Conservation (phyloP, 2,329 filamentous ascomycete genomes). For the Pseudocercospora crystallina region DNA sequence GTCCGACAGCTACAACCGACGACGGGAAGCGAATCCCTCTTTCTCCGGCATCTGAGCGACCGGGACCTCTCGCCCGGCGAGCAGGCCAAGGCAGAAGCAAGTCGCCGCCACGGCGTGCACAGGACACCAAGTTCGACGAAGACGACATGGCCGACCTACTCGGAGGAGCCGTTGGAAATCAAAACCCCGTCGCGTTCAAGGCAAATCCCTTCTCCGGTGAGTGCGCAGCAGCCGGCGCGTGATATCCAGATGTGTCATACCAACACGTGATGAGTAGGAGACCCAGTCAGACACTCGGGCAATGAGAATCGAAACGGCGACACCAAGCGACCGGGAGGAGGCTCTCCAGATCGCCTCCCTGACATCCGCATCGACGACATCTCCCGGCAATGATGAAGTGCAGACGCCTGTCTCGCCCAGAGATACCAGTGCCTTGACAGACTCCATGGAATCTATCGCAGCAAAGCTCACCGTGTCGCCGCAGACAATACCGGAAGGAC, state of each 20-base stretch:
- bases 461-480: constrained; percentile 31
- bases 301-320: constrained; percentile 17
- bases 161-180: constrained; percentile 21
- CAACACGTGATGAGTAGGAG: constrained; percentile 24
- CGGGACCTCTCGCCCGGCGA: constrained; percentile 17
- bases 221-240: constrained; percentile 16
- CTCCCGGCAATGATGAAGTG: constrained; percentile 23
- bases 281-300: constrained; percentile 26
- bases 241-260: not conserved
- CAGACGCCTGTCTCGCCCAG: constrained; percentile 26
- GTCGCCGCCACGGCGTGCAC: constrained; percentile 32
- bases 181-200: constrained; percentile 30
- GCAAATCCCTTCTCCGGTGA: constrained; percentile 35
- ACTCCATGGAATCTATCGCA: constrained; percentile 32
- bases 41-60: constrained; percentile 20
- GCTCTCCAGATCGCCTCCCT: constrained; percentile 27
- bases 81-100: constrained; percentile 23
- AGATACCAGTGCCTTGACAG: constrained; percentile 23
- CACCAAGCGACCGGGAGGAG: constrained; percentile 20
- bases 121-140: constrained; percentile 27
- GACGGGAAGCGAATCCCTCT: constrained; percentile 34
- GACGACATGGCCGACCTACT: constrained; percentile 32
- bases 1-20: constrained; percentile 34
- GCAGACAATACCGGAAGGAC: constrained; percentile 34
- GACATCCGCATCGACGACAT: constrained; percentile 37